phyloP scores from a whole-genome alignment of 2,329 filamentous ascomycete species.

The Phialophora chinensis region DNA sequence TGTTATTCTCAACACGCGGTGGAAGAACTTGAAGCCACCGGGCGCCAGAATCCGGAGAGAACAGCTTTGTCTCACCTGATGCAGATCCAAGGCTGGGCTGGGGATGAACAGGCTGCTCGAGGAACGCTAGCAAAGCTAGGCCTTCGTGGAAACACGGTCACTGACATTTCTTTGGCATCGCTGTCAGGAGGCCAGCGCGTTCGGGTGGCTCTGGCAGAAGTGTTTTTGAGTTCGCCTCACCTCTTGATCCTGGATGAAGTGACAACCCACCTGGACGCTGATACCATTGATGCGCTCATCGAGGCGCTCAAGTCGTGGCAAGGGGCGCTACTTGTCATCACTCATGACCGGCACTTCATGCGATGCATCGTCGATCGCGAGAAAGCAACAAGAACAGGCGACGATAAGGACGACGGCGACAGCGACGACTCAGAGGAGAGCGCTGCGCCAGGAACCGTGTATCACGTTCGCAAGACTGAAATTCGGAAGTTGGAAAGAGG shows the following conservation, averaged over 20 bases:
- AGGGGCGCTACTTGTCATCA: constrained; percentile 77
- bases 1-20: constrained; percentile 84
- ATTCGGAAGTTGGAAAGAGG: constrained; percentile 64
- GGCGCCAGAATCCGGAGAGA: constrained; percentile 57
- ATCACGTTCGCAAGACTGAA: constrained; percentile 61
- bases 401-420: constrained; percentile 48
- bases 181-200: constrained; percentile 81
- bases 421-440: constrained; percentile 57
- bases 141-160: constrained; percentile 71
- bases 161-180: constrained; percentile 73
- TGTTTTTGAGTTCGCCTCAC: constrained; percentile 73
- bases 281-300: constrained; percentile 76
- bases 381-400: constrained; percentile 49
- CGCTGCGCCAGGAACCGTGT: constrained; percentile 58
- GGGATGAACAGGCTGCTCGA: constrained; percentile 72
- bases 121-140: constrained; percentile 72
- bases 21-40: constrained; percentile 67
- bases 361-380: constrained; percentile 72
- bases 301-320: constrained; percentile 70
- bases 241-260: constrained; percentile 79
- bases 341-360: constrained; percentile 83
- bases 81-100: constrained; percentile 40
- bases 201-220: constrained; percentile 67
- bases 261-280: constrained; percentile 83
- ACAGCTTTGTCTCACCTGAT: constrained; percentile 71